phyloP scores from a whole-genome alignment of 1,284 basidiomycete species.

The Ustanciosporium gigantosporum region DNA sequence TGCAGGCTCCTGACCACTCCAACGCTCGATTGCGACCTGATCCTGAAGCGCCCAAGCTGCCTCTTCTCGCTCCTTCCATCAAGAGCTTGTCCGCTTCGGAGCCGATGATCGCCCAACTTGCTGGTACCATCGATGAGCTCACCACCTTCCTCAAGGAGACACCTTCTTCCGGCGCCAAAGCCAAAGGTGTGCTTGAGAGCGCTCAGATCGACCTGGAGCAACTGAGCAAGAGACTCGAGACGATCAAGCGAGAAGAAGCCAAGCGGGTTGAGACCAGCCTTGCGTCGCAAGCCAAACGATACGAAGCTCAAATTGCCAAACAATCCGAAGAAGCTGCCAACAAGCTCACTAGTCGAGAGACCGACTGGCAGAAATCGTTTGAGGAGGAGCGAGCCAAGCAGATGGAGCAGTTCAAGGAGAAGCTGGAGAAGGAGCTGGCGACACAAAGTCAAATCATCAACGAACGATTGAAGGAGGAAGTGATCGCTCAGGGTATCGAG shows the following conservation, averaged over 20 bases:
- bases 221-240: slow-evolving; percentile 77
- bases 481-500: slow-evolving; percentile 94
- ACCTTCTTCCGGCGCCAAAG: slow-evolving; percentile 65
- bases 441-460: slow-evolving; percentile 92
- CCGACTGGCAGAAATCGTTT: slow-evolving; percentile 80
- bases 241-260: slow-evolving; percentile 80
- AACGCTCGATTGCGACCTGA: slow-evolving; percentile 47
- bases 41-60: slow-evolving; percentile 61
- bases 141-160: slow-evolving; percentile 72
- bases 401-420: slow-evolving; percentile 79
- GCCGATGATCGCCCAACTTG: slow-evolving; percentile 88
- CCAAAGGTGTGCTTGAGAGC: slow-evolving; percentile 66
- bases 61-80: slow-evolving; percentile 80
- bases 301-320: slow-evolving; percentile 78
- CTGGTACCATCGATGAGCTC: slow-evolving; percentile 88
- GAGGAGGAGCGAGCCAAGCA: slow-evolving; percentile 78
- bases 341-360: slow-evolving; percentile 81
- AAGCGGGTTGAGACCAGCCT: slow-evolving; percentile 75
- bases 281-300: slow-evolving; percentile 68
- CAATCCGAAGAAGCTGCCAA: slow-evolving; percentile 81
- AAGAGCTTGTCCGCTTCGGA: slow-evolving; percentile 75
- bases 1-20: slow-evolving; percentile 41
- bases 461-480: slow-evolving; percentile 81
- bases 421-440: slow-evolving; percentile 81
- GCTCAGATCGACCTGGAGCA: slow-evolving; percentile 77